A percentile compares a stretch with the other conserved stretches of the same genome.
Evolutionary conservation across 2,329 filamentous ascomycete species (phyloP).

Genomic region (Aspergillus fijiensis): DNA sequence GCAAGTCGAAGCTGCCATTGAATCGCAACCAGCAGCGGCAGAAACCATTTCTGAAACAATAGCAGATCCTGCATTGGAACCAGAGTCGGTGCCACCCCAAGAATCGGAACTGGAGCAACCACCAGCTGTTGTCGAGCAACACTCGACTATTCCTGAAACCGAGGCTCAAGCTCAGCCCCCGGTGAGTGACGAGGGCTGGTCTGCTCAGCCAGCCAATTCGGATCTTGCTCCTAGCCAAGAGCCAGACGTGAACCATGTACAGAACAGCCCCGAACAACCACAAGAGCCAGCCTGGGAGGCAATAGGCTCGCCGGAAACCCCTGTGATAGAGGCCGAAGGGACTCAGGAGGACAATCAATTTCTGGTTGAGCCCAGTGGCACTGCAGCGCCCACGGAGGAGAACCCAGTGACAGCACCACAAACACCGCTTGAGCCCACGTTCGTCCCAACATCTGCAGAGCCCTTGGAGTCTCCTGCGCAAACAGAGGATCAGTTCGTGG

Average conservation of each 20-base stretch:
- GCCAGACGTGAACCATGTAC: slow-evolving; percentile 21
- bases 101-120: slow-evolving; percentile 19
- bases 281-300: slow-evolving; percentile 17
- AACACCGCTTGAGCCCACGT: slow-evolving; percentile 23
- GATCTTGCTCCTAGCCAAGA: slow-evolving; percentile 18
- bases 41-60: slow-evolving; percentile 9
- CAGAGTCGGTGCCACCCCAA: slow-evolving; percentile 14
- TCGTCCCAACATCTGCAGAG: slow-evolving; percentile 10
- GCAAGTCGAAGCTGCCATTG: neutral
- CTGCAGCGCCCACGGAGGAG: slow-evolving; percentile 17
- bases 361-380: slow-evolving; percentile 6
- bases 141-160: slow-evolving; percentile 14
- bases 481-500: slow-evolving; percentile 31
- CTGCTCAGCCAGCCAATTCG: slow-evolving; percentile 13
- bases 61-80: slow-evolving; percentile 4
- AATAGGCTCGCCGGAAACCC: slow-evolving; percentile 13
- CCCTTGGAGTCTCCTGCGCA: slow-evolving; percentile 30
- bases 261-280: slow-evolving; percentile 14
- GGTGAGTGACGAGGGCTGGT: slow-evolving; percentile 16
- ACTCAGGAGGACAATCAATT: slow-evolving; percentile 12
- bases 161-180: slow-evolving; percentile 13
- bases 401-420: slow-evolving; percentile 26
- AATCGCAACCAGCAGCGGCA: slow-evolving; percentile 9
- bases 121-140: slow-evolving; percentile 19
- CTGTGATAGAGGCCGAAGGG: slow-evolving; percentile 10